Evolutionary conservation across 805 yeast genomes (phyloP).

Genomic region (Sungouiozyma ichnusensis): DNA sequence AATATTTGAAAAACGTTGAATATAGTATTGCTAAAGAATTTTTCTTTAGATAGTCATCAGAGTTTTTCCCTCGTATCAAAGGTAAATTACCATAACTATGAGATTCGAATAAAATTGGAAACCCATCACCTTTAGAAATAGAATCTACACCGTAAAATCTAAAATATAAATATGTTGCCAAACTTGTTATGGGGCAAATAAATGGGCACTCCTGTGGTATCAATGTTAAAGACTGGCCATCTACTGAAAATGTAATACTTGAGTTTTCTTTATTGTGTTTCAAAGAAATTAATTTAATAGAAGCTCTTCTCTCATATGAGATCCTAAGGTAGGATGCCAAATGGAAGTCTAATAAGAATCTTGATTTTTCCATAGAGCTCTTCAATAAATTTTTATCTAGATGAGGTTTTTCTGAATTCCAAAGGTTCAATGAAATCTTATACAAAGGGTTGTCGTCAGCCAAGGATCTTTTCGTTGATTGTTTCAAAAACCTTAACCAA

Average conservation of each 20-base stretch:
- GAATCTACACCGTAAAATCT: slow-evolving; percentile 24
- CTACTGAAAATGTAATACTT: neutral
- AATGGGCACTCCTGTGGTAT: slow-evolving; percentile 20
- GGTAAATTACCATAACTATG: slow-evolving; percentile 6
- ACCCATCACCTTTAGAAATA: slow-evolving; percentile 22
- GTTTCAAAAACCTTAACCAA: slow-evolving; percentile 2
- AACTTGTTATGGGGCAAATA: slow-evolving; percentile 21
- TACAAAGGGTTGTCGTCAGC: neutral
- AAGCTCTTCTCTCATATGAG: slow-evolving; percentile 17
- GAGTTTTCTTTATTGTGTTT: slow-evolving; percentile 1
- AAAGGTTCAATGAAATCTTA: slow-evolving; percentile 20
- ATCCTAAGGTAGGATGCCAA: slow-evolving; percentile 17
- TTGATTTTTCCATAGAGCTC: slow-evolving; percentile 19
- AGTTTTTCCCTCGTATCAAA: slow-evolving; percentile 19
- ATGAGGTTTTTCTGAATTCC: slow-evolving; percentile 21
- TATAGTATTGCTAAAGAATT: slow-evolving; percentile 21
- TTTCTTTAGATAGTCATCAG: slow-evolving; percentile 23
- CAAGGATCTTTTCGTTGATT: neutral
- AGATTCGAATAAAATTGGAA: slow-evolving; percentile 18
- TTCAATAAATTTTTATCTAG: slow-evolving; percentile 20
- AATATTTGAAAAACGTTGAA: slow-evolving; percentile 22
- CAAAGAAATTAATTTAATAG: slow-evolving; percentile 15
- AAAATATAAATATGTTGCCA: slow-evolving; percentile 22
- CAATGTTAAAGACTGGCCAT: slow-evolving; percentile 9
- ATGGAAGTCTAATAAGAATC: slow-evolving; percentile 25